phyloP scores from a whole-genome alignment of 371 early-diverging fungal genomes.

The Dentiscutata heterogama region DNA sequence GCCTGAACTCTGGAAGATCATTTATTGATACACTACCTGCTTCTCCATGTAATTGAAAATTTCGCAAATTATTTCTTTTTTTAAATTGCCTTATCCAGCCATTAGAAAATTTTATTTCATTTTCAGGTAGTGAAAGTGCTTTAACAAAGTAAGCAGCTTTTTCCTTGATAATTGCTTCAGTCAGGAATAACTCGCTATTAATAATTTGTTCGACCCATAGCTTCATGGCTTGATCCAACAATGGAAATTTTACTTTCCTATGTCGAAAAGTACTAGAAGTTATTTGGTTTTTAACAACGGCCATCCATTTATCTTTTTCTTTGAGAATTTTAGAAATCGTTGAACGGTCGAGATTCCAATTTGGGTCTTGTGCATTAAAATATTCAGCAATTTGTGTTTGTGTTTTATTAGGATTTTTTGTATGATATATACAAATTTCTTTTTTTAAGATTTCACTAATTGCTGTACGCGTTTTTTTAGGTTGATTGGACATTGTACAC shows the following conservation, averaged over 20 bases:
- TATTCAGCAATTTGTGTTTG: slow-evolving; percentile 4
- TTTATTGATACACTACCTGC: slow-evolving; percentile 23
- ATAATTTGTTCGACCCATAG: background rate
- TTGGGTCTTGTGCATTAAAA: background rate
- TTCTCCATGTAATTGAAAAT: slow-evolving; percentile 2
- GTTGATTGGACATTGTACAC: too few species aligned
- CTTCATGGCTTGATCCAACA: slow-evolving; percentile 12
- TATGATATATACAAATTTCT: background rate
- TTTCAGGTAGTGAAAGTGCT: slow-evolving; percentile 10
- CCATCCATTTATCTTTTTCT: slow-evolving; percentile 2
- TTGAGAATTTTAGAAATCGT: slow-evolving; percentile 13
- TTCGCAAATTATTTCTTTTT: slow-evolving; percentile 3
- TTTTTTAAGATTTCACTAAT: background rate
- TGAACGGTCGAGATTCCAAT: too few species aligned
- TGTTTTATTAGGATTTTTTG: background rate
- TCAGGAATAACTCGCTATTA: background rate
- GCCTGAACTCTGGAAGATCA: background rate
- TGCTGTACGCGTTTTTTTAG: background rate
- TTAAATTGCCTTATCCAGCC: background rate
- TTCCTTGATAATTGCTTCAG: slow-evolving; percentile 18
- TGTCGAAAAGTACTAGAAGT: background rate
- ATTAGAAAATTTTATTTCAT: slow-evolving; percentile 3
- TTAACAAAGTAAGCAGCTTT: background rate
- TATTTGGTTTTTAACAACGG: background rate
- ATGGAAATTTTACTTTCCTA: background rate